Evolutionary conservation across 345 rosid species (phyloP), one percentile per base, ranked within the genome.

Genomic region (Linum lewisii): DNA sequence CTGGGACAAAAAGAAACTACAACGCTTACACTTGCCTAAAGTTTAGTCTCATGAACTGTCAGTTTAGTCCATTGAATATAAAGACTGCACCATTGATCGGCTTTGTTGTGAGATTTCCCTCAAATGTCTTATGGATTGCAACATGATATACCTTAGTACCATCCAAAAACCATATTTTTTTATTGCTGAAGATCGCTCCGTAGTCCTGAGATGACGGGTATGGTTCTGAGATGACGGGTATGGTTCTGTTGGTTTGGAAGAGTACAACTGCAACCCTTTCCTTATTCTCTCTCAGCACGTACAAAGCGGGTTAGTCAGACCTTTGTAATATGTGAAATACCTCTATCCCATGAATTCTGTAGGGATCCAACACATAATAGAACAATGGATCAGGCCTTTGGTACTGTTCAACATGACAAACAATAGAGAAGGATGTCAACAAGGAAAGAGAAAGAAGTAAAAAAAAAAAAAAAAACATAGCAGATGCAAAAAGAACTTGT

Each of bases 271-370:
- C 75, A 94, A 72, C 72, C 99, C 97, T 74, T 94, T 94, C 80
- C 99, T 82, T 72, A 94, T 90, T 29, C 99, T 86, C 81, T 58
- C 99, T 82, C 82, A 94, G 73, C 50, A 94, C 99, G 66, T 94
- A 94, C 53, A 94, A 71, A 62, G 99, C 26, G 99, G 99, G 77
- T 94, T 94, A 15, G 97, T 37, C 99, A 75, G 61, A 90, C 97
- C 76, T 94, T 94, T 79, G 99, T 94, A 73, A 94, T 94, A 54
- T 97, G 97, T 26, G 99, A 97, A 74, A 94, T 94, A 49, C 97
- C 99, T 76, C 97, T 85, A 72, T 94, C 99, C 99, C 97, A 94
- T n/a, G 99, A 94, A 80, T 94, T 96, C 99, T 93, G 86, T 2
- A 54, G 10, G 5, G n/a, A n/a, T n/a, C n/a, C n/a, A n/a, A n/a